A percentile compares a stretch with the other conserved stretches of the same genome.
Conservation (phyloP, 257 asterid genomes). For the Henckelia pumila region DNA sequence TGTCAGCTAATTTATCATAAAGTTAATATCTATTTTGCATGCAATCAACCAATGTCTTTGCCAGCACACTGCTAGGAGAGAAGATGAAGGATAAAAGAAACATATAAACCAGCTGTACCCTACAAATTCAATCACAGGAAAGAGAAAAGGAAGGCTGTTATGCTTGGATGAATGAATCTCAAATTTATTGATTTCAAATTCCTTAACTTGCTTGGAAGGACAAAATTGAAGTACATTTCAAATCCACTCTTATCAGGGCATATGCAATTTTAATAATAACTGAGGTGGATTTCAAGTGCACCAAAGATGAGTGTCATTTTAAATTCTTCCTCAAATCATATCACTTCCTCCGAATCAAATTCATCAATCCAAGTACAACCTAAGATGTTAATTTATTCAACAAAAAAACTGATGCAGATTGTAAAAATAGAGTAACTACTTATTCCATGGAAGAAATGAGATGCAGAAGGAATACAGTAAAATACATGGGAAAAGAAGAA, state of each 20-base stretch:
- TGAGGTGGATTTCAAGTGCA: no score
- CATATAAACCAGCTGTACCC: not conserved
- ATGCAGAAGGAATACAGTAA: not conserved
- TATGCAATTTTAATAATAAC: no score
- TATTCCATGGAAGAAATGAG: not conserved
- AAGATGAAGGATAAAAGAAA: not conserved
- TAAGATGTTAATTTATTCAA: not conserved
- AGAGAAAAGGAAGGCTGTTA: constrained; percentile 2
- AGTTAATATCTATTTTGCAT: not conserved
- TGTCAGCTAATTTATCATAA: not conserved
- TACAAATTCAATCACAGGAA: not conserved
- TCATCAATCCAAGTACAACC: no score
- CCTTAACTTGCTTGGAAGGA: no score
- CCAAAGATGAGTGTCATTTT: no score
- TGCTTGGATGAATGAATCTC: no score
- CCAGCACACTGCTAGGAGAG: not conserved
- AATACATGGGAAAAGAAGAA: not conserved
- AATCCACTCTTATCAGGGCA: no score
- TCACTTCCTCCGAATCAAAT: no score
- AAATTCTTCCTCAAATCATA: no score
- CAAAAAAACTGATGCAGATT: not conserved
- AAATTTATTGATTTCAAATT: no score
- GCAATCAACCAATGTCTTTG: not conserved
- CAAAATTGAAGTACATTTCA: no score
- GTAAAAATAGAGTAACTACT: not conserved